A percentile compares a stretch with the other conserved stretches of the same genome.
These are phyloP conservation scores for Arthrobotrys pseudoclavata DNA, from an alignment of 2,329 filamentous ascomycete species.

Conservation along the genomic window DNA sequence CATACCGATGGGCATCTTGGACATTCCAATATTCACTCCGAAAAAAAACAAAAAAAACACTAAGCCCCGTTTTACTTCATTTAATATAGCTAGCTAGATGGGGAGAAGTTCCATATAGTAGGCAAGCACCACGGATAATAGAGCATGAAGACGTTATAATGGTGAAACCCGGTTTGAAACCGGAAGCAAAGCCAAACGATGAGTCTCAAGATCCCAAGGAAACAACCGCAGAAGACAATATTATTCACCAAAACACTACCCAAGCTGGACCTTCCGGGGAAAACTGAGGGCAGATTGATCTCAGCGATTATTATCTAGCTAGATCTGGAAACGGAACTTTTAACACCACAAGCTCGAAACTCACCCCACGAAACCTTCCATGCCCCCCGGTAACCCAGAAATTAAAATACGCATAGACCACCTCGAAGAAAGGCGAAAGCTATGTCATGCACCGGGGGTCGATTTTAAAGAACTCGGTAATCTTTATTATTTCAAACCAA, in stretches of 20 bases:
- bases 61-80: not conserved
- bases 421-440: not conserved
- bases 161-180: too few species aligned
- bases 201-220: not conserved
- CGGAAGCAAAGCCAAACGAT: not conserved
- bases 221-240: too few species aligned
- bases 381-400: not conserved
- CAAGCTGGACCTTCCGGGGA: not conserved
- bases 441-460: not conserved
- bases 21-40: too few species aligned
- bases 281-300: not conserved
- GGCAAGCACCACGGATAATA: too few species aligned
- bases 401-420: not conserved
- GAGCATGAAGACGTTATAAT: too few species aligned
- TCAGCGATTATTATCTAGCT: not conserved
- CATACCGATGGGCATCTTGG: too few species aligned
- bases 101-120: slow-evolving; percentile 52
- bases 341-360: not conserved
- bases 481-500: not conserved
- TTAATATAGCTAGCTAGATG: slow-evolving; percentile 37
- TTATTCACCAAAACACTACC: too few species aligned
- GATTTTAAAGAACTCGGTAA: not conserved
- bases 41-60: too few species aligned
- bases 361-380: not conserved
- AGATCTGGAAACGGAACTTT: not conserved